Evolutionary conservation across 768 basidiomycete species (phyloP), one percentile per base, ranked within the genome.

Genomic region (Boletus rubroflammeus): DNA sequence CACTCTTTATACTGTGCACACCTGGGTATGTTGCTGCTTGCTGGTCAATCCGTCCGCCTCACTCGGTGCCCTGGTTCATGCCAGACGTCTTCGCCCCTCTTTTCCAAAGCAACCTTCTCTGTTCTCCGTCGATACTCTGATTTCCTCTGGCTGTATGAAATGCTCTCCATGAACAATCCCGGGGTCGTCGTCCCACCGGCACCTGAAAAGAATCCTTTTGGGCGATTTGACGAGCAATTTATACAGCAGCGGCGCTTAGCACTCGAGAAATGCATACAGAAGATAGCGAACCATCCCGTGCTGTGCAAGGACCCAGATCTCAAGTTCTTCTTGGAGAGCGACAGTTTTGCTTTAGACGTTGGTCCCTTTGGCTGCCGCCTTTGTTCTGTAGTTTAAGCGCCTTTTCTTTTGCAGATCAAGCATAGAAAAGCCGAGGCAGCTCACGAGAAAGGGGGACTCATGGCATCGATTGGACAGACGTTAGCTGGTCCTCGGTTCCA

Each of bases 121-220:
- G 97, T 98, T 48, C 83, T 99, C 1, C 82, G 97, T n/a, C 86
- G 97, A 31, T 99, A 97, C 72, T 93, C 92, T 6, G 96, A 99
- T 71, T 99, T 98, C 64, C 80, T 98, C 19, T 98, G 97, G 97
- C 72, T 99, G 1, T 97, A 91, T 69, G 93, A 94, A 64, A 84
- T 88, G 0, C 80, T 99, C 2, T 86, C 85, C 0, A 68, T 73
- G 61, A 98, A 98, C 71, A 98, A 98, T 65, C 95, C 96, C 3
- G 97, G 97, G 9, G 94, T 98, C 2, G 88, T 98, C 36, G 93
- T 99, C 0, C 97, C 97, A 8, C 96, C 96, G 0, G 90, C 89
- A 6, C 97, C 97, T 0, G 97, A 96, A 70, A 99, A 99, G 78
- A 92, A 88, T 56, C 76, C 92, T 0, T 91, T 97, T 62, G 93